Evolutionary conservation across 2,329 filamentous ascomycete species (phyloP), one percentile per base, ranked within the genome.

Genomic region (Delphinella strobiligena): DNA sequence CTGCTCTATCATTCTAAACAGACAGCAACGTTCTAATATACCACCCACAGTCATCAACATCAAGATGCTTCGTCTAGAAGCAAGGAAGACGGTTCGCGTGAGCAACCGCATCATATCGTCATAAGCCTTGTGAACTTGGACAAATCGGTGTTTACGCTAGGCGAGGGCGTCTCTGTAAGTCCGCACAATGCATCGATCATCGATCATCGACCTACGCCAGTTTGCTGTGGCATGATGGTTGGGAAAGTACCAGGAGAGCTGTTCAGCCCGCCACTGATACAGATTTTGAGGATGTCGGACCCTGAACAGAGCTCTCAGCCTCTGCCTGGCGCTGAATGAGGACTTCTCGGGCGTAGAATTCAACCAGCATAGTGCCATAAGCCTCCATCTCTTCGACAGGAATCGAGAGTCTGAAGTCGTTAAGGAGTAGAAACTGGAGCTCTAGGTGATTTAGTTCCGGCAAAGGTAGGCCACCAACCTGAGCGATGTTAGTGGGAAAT

Each of bases 341-440:
- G 12, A 95, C 80, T 59, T 98, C 91, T 39, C 89, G 74, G 1
- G 87, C 89, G 55, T 96, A 98, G 55, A 96, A 98, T 55, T 96
- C 89, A 12, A 98, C 91, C 10, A 98, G 70, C 89, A 96, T 96
- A 1, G 91, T 98, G 4, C 87, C 91, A 53, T 98, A 98, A 1
- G 87, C 86, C 61, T 98, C 91, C 43, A 98, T 75, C 54, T 96
- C 89, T 63, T 96, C 91, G 11, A 96, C 82, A 0, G 89, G 82
- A 8, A 98, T 82, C 2, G 86, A 85, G 12, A 98, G 78, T 43
- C 89, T 79, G 60, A 98, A 98, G 59, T 96, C 91, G 61, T 98
- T 98, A 19, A 98, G 71, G 2, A 95, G 71, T 4, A 98, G 71
- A 56, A 98, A 98, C 61, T 98, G 91, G 3, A 96, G 73, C 61